Conservation (phyloP, 2,329 filamentous ascomycete genomes). For the Colletotrichum sp. region DNA sequence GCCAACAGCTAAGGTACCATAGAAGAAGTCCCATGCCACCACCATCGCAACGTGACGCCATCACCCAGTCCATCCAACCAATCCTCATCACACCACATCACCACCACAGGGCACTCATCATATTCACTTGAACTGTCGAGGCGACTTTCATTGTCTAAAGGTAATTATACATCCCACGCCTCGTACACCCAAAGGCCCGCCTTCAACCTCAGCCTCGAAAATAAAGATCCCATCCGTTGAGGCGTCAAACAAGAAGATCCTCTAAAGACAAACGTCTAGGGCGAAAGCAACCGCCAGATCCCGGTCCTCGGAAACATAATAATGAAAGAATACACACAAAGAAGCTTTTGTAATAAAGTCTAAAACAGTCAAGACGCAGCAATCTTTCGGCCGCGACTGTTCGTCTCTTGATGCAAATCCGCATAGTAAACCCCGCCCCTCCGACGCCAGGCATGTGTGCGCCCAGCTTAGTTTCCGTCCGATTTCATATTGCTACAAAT, state of each 20-base stretch:
- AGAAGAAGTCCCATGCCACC: too few relatives aligned
- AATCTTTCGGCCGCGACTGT: background rate
- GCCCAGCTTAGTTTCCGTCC: conserved; percentile 1
- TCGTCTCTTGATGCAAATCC: conserved; percentile 16
- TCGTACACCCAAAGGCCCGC: background rate
- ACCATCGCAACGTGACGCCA: too few relatives aligned
- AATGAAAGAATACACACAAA: background rate
- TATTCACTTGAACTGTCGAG: background rate
- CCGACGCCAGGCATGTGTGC: conserved; percentile 9
- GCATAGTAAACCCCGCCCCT: background rate
- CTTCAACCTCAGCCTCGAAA: background rate
- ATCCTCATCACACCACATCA: background rate
- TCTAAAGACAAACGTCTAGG: background rate
- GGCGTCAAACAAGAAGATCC: background rate
- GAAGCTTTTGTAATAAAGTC: conserved; percentile 14
- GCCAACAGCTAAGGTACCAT: too few relatives aligned
- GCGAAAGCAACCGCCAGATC: background rate
- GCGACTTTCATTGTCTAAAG: background rate
- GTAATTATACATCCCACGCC: background rate
- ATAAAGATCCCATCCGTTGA: background rate
- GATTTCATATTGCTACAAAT: conserved; percentile 16
- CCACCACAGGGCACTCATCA: rapidly evolving
- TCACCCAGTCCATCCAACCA: too few relatives aligned
- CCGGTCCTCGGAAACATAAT: background rate
- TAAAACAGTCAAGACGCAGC: conserved; percentile 1